Conservation (phyloP, 1,284 basidiomycete genomes). For the Mrakiaceae sp. region DNA sequence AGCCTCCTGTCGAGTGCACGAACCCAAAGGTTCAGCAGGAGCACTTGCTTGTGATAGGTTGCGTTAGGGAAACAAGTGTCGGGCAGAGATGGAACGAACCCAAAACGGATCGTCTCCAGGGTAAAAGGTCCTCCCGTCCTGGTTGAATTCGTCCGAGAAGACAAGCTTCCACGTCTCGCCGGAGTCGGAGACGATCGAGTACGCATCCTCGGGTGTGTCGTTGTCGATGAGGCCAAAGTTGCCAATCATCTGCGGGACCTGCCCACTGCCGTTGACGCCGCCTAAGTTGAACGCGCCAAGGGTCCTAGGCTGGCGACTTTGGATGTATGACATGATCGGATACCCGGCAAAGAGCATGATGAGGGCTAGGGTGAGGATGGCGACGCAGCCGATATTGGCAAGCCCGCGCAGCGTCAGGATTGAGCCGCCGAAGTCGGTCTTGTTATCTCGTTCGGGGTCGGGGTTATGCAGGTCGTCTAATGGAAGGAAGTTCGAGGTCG, state of each 20-base stretch:
- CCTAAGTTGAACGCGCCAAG: slow-evolving; percentile 39
- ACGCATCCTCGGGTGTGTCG: slow-evolving; percentile 48
- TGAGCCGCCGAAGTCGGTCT: slow-evolving; percentile 47
- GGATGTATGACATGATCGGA: slow-evolving; percentile 34
- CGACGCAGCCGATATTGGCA: slow-evolving; percentile 62
- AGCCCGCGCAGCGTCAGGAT: slow-evolving; percentile 62
- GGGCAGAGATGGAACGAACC: slow-evolving; percentile 33
- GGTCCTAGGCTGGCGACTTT: slow-evolving; percentile 24
- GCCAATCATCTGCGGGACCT: slow-evolving; percentile 53
- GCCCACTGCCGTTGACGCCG: slow-evolving; percentile 40
- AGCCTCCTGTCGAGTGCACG: too few relatives aligned
- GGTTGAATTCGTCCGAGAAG: slow-evolving; percentile 43
- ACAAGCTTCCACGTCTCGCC: slow-evolving; percentile 37
- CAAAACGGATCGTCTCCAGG: slow-evolving; percentile 42
- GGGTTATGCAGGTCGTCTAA: slow-evolving; percentile 26
- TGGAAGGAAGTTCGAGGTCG: background rate
- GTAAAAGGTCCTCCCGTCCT: slow-evolving; percentile 34
- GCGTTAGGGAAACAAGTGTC: too few relatives aligned
- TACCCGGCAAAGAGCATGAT: slow-evolving; percentile 53
- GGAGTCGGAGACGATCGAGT: slow-evolving; percentile 29
- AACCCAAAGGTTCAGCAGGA: too few relatives aligned
- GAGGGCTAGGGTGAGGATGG: slow-evolving; percentile 50
- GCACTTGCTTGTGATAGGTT: too few relatives aligned
- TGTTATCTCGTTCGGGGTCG: slow-evolving; percentile 48
- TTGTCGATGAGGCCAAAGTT: slow-evolving; percentile 45